A percentile compares a stretch with the other conserved stretches of the same genome.
phyloP scores from a whole-genome alignment of 805 yeast species.

The Debaryomyces hansenii region DNA sequence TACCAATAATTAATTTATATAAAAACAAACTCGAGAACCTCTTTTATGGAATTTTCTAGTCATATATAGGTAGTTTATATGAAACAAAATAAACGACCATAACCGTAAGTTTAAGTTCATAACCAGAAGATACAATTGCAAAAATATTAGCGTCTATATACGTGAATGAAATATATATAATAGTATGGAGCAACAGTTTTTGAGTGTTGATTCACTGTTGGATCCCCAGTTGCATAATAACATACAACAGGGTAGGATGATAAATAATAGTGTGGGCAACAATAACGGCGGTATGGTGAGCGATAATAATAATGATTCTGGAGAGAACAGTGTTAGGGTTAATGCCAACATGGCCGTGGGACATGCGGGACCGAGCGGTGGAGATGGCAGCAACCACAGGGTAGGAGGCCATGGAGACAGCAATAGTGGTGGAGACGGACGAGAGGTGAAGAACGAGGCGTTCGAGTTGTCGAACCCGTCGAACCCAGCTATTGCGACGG shows the following conservation, averaged over 20 bases:
- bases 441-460: background rate
- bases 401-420: background rate
- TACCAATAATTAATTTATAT: background rate
- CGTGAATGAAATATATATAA: background rate
- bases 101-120: background rate
- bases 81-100: background rate
- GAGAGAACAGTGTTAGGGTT: background rate
- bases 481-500: conserved; percentile 15
- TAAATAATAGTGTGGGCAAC: background rate
- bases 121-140: background rate
- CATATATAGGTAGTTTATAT: background rate
- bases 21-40: background rate
- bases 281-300: background rate
- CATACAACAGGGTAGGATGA: conserved; percentile 1
- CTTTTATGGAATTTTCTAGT: background rate
- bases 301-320: background rate
- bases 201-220: conserved; percentile 15
- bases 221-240: conserved; percentile 16
- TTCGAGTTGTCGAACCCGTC: conserved; percentile 12
- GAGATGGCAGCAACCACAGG: conserved; percentile 4
- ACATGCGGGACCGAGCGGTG: background rate
- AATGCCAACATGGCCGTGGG: background rate
- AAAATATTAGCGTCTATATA: background rate
- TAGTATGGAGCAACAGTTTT: conserved; percentile 16
- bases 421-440: background rate